Evolutionary conservation across 768 basidiomycete species (phyloP).

Genomic region (Pseudohyphozyma bogoriensis): DNA sequence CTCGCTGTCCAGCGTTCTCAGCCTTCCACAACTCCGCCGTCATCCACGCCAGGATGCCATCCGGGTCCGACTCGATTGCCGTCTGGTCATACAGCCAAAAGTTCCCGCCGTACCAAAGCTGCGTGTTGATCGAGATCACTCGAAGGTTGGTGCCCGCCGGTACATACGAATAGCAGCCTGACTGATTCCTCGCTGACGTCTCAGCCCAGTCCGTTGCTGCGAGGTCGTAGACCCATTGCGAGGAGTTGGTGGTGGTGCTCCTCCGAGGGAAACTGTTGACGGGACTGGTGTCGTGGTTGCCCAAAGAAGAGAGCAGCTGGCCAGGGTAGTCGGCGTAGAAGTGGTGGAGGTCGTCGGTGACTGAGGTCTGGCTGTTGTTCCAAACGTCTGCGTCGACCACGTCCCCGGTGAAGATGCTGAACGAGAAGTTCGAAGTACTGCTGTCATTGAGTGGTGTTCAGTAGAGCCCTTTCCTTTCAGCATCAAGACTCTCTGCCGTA

Average conservation of each 20-base stretch:
- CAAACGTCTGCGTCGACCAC: neutral
- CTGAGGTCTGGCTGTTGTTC: neutral
- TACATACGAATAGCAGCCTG: neutral
- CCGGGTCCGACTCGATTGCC: too few species aligned
- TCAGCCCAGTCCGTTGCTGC: neutral
- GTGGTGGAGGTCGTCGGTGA: neutral
- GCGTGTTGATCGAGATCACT: neutral
- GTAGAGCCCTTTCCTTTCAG: neutral
- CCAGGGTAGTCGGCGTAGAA: neutral
- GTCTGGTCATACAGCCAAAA: too few species aligned
- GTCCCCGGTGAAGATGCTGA: neutral
- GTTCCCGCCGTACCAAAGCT: neutral
- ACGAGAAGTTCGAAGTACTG: neutral
- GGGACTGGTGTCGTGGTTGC: neutral
- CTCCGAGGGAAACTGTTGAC: neutral
- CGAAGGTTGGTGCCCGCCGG: neutral
- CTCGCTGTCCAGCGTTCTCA: too few species aligned
- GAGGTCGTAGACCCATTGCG: neutral
- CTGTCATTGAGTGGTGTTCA: neutral
- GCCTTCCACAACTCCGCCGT: too few species aligned
- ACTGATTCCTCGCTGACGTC: neutral
- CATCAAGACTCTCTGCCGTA: neutral
- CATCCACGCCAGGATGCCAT: too few species aligned
- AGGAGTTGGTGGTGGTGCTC: neutral
- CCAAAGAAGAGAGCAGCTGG: neutral